Conservation (phyloP, 2,329 filamentous ascomycete species). For the Arthrobotrys conoides region DNA sequence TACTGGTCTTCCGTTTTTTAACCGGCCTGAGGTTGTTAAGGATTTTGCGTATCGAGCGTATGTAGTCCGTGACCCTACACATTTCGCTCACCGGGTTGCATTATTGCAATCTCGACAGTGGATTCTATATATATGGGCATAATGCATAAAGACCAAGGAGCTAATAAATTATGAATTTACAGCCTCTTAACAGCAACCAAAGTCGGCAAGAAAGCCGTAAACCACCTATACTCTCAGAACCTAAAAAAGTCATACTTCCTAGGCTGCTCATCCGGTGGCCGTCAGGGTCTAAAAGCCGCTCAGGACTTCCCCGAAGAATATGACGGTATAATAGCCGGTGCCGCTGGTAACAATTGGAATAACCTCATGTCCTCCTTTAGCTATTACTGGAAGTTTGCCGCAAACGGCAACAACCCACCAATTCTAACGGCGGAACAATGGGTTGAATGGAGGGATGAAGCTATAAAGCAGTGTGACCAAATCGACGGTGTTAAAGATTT, state of each 20-base stretch:
- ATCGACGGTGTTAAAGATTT: slow-evolving; percentile 70
- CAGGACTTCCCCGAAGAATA: slow-evolving; percentile 70
- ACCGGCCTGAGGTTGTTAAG: slow-evolving; percentile 49
- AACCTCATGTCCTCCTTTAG: slow-evolving; percentile 69
- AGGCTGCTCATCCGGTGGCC: slow-evolving; percentile 70
- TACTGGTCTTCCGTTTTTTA: slow-evolving; percentile 46
- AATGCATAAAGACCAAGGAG: not conserved
- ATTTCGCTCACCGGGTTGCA: too few relatives aligned
- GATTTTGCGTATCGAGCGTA: slow-evolving; percentile 58
- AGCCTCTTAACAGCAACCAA: slow-evolving; percentile 37
- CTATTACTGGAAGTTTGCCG: slow-evolving; percentile 68
- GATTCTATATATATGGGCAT: too few relatives aligned
- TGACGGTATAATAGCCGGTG: slow-evolving; percentile 69
- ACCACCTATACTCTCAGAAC: slow-evolving; percentile 25
- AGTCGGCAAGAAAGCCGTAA: slow-evolving; percentile 42
- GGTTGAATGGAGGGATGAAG: slow-evolving; percentile 65
- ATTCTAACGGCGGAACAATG: slow-evolving; percentile 65
- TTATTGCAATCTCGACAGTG: too few relatives aligned
- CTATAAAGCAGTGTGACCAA: slow-evolving; percentile 70
- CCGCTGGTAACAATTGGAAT: slow-evolving; percentile 68
- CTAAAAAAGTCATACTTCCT: slow-evolving; percentile 69
- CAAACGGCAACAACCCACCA: slow-evolving; percentile 64
- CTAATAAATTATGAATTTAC: not conserved
- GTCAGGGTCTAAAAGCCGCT: slow-evolving; percentile 69
- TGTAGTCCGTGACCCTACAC: too few relatives aligned